Evolutionary conservation across 192 early-diverging fungal genomes (phyloP).

Genomic region (Mortierella claussenii): DNA sequence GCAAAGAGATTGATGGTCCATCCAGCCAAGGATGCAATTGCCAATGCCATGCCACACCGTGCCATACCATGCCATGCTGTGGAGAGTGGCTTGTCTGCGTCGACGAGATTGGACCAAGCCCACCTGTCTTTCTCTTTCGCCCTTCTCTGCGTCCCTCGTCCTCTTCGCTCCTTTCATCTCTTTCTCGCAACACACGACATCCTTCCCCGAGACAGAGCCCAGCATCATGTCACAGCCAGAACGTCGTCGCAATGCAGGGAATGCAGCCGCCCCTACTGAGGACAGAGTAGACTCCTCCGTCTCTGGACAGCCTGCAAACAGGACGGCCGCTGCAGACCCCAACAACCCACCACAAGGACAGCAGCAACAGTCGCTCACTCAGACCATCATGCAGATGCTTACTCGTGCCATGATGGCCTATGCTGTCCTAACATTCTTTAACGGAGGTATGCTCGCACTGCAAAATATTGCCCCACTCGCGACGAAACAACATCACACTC

Average conservation of each 20-base stretch:
- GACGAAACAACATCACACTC: not conserved
- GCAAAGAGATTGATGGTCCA: too few species aligned
- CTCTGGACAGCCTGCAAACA: not conserved
- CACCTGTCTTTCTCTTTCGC: too few species aligned
- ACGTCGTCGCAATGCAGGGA: conserved; percentile 21
- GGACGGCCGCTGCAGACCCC: not conserved
- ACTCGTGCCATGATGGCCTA: conserved; percentile 36
- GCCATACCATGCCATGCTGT: too few species aligned
- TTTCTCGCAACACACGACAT: not conserved
- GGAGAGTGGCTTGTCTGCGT: too few species aligned
- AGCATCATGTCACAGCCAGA: conserved; percentile 28
- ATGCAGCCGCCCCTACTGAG: not conserved
- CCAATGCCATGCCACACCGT: too few species aligned
- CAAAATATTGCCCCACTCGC: too few species aligned
- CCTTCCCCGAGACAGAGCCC: not conserved
- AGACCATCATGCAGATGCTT: conserved; percentile 31
- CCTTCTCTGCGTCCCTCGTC: not conserved
- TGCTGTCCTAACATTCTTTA: conserved; percentile 24
- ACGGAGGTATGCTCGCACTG: conserved; percentile 12
- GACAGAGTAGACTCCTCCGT: not conserved
- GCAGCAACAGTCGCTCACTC: conserved; percentile 9
- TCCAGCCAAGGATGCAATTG: too few species aligned
- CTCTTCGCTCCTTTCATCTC: not conserved
- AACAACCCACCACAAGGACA: conserved; percentile 15
- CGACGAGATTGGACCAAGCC: too few species aligned